Evolutionary conservation across 2,329 filamentous ascomycete genomes (phyloP), one percentile per base, ranked within the genome.

Genomic region (Colletotrichum orchidophilum): DNA sequence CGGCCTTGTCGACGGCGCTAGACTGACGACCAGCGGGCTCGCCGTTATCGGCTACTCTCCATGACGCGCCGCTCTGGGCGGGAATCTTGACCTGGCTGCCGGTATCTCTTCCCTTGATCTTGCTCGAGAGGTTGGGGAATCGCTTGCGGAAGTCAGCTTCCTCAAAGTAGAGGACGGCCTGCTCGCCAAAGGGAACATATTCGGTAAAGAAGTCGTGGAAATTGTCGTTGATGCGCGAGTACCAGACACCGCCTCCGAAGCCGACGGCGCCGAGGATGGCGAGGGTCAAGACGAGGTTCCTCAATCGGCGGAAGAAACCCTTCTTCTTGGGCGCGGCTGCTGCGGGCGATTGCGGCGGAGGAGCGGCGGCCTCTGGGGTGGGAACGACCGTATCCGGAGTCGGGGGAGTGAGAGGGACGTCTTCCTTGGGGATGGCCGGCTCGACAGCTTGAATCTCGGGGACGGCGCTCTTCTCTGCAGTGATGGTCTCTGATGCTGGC

Each of bases 131-230:
- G 78, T 82, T 85, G 75, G 83, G 89, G 85, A 97, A 98, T 69
- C 94, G 91, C 83, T 93, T 95, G 80, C 93, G 91, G 85, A 97
- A 98, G 78, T 98, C 95, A 75, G 93, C 90, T 84, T 99, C 96
- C 83, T 99, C 96, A 63, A 99, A 92, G 84, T 97, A 98, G 29
- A 97, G 90, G 55, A 99, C 96, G 21, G 93, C 93, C 80, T 97
- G 94, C 84, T 99, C 96, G 77, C 95, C 96, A 76, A 93, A 97
- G 26, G 96, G 96, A 21, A 99, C 84, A 81, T 96, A 99, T 84
- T 98, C 95, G 77, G 95, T 98, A 84, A 99, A 99, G 86, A 98
- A 96, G 83, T 99, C 96, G 84, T 99, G 96, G 88, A 98, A 99
- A 84, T 94, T 97, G 86, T 99, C 96, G 79, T 93, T 97, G 82